phyloP scores from a whole-genome alignment of 768 basidiomycete species.

The Udeniomyces megalosporus region DNA sequence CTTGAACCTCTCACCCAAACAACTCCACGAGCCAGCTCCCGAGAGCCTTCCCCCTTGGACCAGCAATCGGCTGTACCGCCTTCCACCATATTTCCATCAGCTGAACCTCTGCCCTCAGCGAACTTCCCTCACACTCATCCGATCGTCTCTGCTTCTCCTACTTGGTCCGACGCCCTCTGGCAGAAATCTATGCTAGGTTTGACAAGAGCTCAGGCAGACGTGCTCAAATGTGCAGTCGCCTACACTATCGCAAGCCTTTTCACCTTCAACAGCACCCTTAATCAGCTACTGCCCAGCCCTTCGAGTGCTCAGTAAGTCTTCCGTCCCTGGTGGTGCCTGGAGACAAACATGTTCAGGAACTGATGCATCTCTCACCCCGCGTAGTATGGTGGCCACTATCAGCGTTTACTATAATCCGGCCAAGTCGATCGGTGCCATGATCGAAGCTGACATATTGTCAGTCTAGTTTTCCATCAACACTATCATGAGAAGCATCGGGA shows the following conservation, averaged over 20 bases:
- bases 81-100: too few species aligned
- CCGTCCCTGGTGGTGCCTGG: neutral
- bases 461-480: too few species aligned
- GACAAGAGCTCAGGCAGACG: slow-evolving; percentile 27
- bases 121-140: neutral
- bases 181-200: neutral
- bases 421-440: slow-evolving; percentile 80
- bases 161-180: neutral
- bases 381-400: slow-evolving; percentile 57
- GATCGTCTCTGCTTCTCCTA: neutral
- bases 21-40: neutral
- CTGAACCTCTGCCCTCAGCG: neutral
- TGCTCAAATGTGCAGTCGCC: slow-evolving; percentile 79
- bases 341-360: neutral
- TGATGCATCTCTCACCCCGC: neutral
- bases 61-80: too few species aligned
- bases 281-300: slow-evolving; percentile 38
- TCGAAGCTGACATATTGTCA: slow-evolving; percentile 62
- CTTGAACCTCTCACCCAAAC: neutral
- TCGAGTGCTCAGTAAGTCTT: slow-evolving; percentile 2
- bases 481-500: too few species aligned
- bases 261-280: slow-evolving; percentile 67
- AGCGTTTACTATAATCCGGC: slow-evolving; percentile 39
- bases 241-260: slow-evolving; percentile 83
- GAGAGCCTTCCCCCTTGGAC: neutral